phyloP scores from a whole-genome alignment of 2,329 filamentous ascomycete species.

The Fonsecaea erecta region DNA sequence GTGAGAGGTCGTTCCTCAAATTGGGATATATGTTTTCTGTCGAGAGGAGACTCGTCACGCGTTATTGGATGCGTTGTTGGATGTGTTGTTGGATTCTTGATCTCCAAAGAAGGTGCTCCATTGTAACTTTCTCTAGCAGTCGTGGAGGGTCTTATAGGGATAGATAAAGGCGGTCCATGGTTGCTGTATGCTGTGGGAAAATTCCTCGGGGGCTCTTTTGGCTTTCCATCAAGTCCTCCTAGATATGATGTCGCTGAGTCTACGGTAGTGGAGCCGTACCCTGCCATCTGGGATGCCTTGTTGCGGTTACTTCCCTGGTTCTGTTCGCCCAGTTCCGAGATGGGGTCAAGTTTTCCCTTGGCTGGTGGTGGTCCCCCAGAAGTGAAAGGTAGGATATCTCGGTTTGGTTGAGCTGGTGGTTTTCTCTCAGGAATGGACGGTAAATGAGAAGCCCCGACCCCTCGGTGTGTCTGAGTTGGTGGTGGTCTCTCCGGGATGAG shows the following conservation, averaged over 20 bases:
- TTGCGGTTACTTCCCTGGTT: background rate
- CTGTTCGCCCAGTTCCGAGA: background rate
- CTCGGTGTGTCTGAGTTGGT: background rate
- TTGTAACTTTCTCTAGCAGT: background rate
- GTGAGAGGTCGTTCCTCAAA: background rate
- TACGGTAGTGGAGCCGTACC: background rate
- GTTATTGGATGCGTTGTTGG: background rate
- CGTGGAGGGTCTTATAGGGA: background rate
- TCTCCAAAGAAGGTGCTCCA: background rate
- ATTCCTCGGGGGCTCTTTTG: background rate
- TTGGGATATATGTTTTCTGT: background rate
- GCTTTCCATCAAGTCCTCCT: background rate
- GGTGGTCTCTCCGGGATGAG: background rate
- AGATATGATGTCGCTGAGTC: background rate
- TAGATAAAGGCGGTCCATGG: background rate
- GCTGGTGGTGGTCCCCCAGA: background rate
- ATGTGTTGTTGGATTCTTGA: background rate
- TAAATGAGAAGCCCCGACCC: background rate
- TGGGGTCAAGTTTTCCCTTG: background rate
- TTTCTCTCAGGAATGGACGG: background rate
- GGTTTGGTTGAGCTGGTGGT: background rate
- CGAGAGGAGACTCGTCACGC: background rate
- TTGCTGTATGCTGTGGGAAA: background rate
- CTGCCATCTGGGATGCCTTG: background rate
- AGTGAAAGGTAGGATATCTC: background rate